These are phyloP conservation scores for Lepidium africanum DNA, from an alignment of 345 rosid genomes.

Conservation along the genomic window DNA sequence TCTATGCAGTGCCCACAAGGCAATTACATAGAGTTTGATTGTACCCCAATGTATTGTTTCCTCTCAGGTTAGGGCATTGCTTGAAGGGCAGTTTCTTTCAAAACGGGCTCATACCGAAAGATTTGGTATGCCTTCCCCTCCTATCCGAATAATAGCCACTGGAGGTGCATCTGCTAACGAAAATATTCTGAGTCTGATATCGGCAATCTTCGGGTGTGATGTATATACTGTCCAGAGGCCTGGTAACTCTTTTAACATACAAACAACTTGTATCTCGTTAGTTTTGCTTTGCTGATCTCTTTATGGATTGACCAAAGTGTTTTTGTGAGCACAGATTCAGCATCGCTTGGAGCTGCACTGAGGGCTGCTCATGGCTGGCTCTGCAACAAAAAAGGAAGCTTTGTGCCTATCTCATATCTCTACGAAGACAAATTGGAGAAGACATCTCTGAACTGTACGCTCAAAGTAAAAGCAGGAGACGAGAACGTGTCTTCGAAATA, in stretches of 20 bases:
- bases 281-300: background rate
- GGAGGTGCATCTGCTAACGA: slow-evolving; percentile 89
- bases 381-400: slow-evolving; percentile 61
- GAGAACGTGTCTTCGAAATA: slow-evolving; percentile 42
- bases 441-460: slow-evolving; percentile 64
- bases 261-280: background rate
- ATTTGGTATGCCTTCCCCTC: slow-evolving; percentile 86
- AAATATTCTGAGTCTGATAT: slow-evolving; percentile 49
- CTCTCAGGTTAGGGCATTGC: slow-evolving; percentile 69
- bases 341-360: slow-evolving; percentile 88
- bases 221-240: slow-evolving; percentile 75
- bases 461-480: slow-evolving; percentile 46
- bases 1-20: background rate
- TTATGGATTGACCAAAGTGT: background rate
- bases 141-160: slow-evolving; percentile 74
- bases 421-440: slow-evolving; percentile 59
- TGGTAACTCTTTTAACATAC: slow-evolving; percentile 33
- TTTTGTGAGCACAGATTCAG: slow-evolving; percentile 50
- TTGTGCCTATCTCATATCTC: slow-evolving; percentile 54
- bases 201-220: slow-evolving; percentile 78
- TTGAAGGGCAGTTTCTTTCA: slow-evolving; percentile 86
- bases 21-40: background rate
- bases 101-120: slow-evolving; percentile 87
- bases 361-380: slow-evolving; percentile 92
- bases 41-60: background rate